Base-by-base conservation (phyloP, 768 basidiomycete genomes). In the Phylloporus arenicola region DNA sequence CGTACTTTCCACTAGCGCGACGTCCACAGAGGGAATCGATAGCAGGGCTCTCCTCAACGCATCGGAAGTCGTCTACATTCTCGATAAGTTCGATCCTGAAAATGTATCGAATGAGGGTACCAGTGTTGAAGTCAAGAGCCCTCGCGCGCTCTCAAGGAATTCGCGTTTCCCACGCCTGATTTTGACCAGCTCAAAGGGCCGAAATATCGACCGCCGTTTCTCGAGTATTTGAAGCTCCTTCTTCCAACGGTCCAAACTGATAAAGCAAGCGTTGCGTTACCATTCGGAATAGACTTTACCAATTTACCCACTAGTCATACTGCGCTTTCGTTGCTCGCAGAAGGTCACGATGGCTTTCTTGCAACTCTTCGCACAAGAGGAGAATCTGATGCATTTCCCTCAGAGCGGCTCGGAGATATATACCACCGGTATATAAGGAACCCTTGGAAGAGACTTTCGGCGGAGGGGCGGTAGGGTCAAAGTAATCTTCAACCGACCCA, bases 21-120 rank as follows among this genome's bases (percentile, higher is more conserved):
- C 3, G 3, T 56, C 9, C 0, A 16, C 22, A 4, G 37, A 12
- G 16, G 20, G 14, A 1, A 34, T 33, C 1, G 53, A 56, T 14
- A 56, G 6, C 3, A 50, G 0, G 0, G n/a, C 5, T 22, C 48
- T 56, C 20, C 39, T 51, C 19, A 51, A 37, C 9, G 8, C 31
- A 3, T 51, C 45, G n/a, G 54, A 56, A 7, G 48, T 56, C 6
- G 48, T 27, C 45, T 46, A 8, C 4, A 2, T 47, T 19, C 2
- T 43, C 29, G 4, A 43, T 43, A 17, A 43, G 27, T 6, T 31
- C 17, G 4, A 43, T 20, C 29, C 14, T 13, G 30, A 16, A 1
- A 3, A 31, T 1, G 43, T 8, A 19, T 20, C 25, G 27, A 43
- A 42, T 19, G 10, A 30, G 16, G 39, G 29, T 31, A 43, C 43